These are phyloP conservation scores for Stachybotrys elegans DNA, from an alignment of 2,329 filamentous ascomycete genomes.

Conservation along the genomic window DNA sequence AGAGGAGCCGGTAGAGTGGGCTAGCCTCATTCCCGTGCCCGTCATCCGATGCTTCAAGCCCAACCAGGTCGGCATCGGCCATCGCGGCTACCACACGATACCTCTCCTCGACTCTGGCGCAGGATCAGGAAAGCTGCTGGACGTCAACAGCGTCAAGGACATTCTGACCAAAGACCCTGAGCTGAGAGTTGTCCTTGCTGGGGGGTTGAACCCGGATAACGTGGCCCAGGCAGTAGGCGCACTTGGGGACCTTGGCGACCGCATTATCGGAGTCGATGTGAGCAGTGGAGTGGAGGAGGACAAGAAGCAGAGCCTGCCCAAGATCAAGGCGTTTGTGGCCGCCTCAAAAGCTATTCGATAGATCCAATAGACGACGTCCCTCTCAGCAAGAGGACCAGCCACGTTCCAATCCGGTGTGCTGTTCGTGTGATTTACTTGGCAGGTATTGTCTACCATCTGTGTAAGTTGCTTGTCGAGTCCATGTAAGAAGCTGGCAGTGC, in stretches of 20 bases:
- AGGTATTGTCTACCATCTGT: too few species aligned
- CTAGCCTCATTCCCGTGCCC: slow-evolving; percentile 80
- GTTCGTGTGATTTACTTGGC: too few species aligned
- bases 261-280: slow-evolving; percentile 81
- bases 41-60: slow-evolving; percentile 85
- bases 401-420: too few species aligned
- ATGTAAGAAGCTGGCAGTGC: too few species aligned
- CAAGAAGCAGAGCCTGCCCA: slow-evolving; percentile 73
- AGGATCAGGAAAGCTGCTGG: slow-evolving; percentile 75
- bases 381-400: too few species aligned
- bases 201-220: slow-evolving; percentile 77
- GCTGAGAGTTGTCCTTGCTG: slow-evolving; percentile 76
- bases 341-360: slow-evolving; percentile 61
- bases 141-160: slow-evolving; percentile 63
- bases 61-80: slow-evolving; percentile 63
- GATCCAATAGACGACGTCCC: slow-evolving; percentile 4
- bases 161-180: slow-evolving; percentile 62
- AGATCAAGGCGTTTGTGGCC: slow-evolving; percentile 75
- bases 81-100: slow-evolving; percentile 75
- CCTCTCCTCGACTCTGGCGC: slow-evolving; percentile 83
- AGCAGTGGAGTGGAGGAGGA: slow-evolving; percentile 88
- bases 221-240: slow-evolving; percentile 61
- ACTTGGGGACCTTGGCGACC: slow-evolving; percentile 53
- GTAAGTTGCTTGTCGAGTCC: too few species aligned
- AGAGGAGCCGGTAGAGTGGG: slow-evolving; percentile 88